These are phyloP conservation scores for Pistacia atlantica DNA, from an alignment of 345 rosid species.

Conservation along the genomic window DNA sequence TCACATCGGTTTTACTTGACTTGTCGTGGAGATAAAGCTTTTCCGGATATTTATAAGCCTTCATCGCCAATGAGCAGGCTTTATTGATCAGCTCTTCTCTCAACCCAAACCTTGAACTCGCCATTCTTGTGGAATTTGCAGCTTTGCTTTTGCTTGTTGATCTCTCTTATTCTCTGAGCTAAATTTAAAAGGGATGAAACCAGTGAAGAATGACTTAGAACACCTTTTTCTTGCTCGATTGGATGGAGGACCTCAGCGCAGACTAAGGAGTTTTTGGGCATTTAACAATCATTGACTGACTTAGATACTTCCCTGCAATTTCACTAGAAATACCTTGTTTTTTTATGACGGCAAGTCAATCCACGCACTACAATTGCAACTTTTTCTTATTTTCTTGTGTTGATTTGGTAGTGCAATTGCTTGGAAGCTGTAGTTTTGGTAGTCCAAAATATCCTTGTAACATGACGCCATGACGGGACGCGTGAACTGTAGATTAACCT, in stretches of 20 bases:
- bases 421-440: no score
- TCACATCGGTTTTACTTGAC: constrained; percentile 20
- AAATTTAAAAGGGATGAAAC: neutral
- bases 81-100: constrained; percentile 39
- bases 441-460: no score
- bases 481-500: no score
- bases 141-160: neutral
- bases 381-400: no score
- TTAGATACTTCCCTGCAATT: neutral
- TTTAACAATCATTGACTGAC: neutral
- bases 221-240: neutral
- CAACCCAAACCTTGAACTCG: constrained; percentile 15
- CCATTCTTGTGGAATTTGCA: constrained; percentile 25
- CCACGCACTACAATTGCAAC: no score
- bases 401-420: no score
- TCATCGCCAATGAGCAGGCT: constrained; percentile 42
- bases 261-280: neutral
- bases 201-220: neutral
- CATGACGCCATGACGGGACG: no score
- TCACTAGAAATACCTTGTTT: no score
- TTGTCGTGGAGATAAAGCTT: constrained; percentile 32
- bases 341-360: no score
- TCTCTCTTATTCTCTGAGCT: no score
- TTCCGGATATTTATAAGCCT: constrained; percentile 34
- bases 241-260: neutral